Conservation (phyloP, 2,329 filamentous ascomycete species). For the Epichloe hybrida region DNA sequence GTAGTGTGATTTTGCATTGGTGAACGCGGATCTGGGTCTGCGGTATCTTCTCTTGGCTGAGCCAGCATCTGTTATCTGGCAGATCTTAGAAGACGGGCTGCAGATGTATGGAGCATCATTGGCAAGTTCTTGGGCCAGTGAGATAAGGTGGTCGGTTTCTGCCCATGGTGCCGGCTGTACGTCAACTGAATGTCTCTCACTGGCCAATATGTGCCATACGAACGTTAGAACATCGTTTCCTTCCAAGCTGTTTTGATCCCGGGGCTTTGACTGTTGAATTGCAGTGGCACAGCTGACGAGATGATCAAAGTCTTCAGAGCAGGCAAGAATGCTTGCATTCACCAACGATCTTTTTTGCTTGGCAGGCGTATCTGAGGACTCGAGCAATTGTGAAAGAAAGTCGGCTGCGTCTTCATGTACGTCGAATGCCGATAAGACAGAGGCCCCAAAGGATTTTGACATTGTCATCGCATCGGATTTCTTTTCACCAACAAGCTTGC, state of each 20-base stretch:
- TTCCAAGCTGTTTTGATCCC: conserved; percentile 11
- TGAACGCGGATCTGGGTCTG: background rate
- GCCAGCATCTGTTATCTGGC: background rate
- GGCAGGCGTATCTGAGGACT: conserved; percentile 12
- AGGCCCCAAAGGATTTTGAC: background rate
- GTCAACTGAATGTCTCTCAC: conserved; percentile 1
- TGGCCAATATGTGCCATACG: conserved; percentile 14
- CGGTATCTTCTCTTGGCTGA: background rate
- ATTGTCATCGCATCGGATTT: background rate
- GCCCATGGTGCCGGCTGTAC: conserved; percentile 15
- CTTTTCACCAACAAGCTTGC: background rate
- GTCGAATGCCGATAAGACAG: conserved; percentile 18
- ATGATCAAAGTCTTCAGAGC: conserved; percentile 21
- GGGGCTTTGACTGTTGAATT: conserved; percentile 9
- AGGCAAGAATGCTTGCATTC: conserved; percentile 18
- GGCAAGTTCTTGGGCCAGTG: conserved; percentile 16
- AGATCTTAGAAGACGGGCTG: conserved; percentile 1
- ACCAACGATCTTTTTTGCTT: conserved; percentile 17
- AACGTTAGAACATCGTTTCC: conserved; percentile 21
- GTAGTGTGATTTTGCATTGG: background rate
- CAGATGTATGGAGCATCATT: conserved; percentile 9
- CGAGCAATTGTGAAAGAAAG: conserved; percentile 20
- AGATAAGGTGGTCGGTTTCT: conserved; percentile 23
- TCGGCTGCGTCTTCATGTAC: conserved; percentile 16
- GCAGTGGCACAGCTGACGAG: conserved; percentile 21